Base-by-base conservation (phyloP, 306 rosid species). In the Ormosia semicastrata region DNA sequence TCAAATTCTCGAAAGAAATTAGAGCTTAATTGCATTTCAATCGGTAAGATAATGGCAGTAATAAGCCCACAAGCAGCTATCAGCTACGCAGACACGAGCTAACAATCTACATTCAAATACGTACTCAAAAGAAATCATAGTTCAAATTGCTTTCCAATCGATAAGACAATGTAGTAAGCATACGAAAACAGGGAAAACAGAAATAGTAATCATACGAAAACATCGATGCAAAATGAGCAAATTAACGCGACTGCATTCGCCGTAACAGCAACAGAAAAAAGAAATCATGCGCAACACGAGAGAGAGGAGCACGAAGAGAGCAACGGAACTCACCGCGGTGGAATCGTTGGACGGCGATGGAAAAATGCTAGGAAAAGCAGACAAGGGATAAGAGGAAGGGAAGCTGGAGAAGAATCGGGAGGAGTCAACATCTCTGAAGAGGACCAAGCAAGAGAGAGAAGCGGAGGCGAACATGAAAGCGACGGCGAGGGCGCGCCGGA, bases 401-500 rank as follows among this genome's bases (percentile, higher is more conserved):
- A 91, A 84, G 50, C 60, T 75, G 36, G 86, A 84, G 46, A 90
- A 81, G 75, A 89, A 81, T 33, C 85, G 85, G 69, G 78, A 69
- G 44, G 97, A 87, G 18, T 80, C 65, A 41, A 83, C 30, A 68
- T 89, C 92, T 78, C 86, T 53, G 69, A 89, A 47, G 66, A 94
- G 71, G 30, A 90, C 52, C 57, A 90, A 57, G 75, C 87, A 89
- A 14, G 85, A 88, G 85, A 92, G 89, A 66, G 86, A 90, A 43
- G 88, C 77, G 50, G 84, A 66, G 33, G 88, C 86, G 70, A 91
- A 84, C 64, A 91, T 66, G 69, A 91, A 81, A 7, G 71, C 63
- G 13, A 76, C 66, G 34, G 74, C 83, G 44, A 85, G 53, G 33
- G 58, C 18, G 52, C 85, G 82, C 78, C 88, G 86, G 66, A 78